Evolutionary conservation across 495 filamentous ascomycete species (phyloP), one percentile per base, ranked within the genome.

Genomic region (Rusavskia elegans): DNA sequence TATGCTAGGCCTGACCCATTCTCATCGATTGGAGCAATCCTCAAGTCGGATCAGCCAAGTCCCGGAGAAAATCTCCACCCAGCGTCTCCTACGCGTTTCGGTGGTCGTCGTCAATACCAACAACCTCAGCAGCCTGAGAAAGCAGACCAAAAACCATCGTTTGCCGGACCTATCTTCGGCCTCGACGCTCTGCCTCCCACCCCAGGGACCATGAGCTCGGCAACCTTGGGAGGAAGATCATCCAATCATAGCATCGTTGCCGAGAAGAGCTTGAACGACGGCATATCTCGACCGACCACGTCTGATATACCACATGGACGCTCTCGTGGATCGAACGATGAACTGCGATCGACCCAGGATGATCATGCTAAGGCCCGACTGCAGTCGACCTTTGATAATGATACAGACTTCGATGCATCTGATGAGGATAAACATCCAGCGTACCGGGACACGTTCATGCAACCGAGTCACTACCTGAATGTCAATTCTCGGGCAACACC

Each of bases 161-260:
- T 56, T 13, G 50, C 42, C 11, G 54, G 50, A 23, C 54, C 54
- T 8, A 52, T 59, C 6, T 59, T 56, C 17, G 57, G 54, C 38
- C 29, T 39, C 44, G 44, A 49, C 37, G 10, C 45, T 36, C 44
- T 60, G 6, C 58, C 58, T 35, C 58, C 58, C 29, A 60, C 58
- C 23, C 58, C 58, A 21, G 58, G 55, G 5, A 57, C 58, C 2
- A 57, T 60, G 55, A 55, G 52, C 21, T 55, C 53, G 30, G 53
- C 55, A 19, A 57, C 55, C 6, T 5, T 52, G n/a, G 58, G 37
- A 41, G 52, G 46, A 20, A 55, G 45, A 23, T 55, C 55, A n/a
- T 57, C 55, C n/a, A 60, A 55, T 20, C 55, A 51, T 11, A 60
- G 58, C 23, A 55, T 60, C 16, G 27, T 57, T 27, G 55, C 55